These are phyloP conservation scores for Sugiyamaella chiloensis DNA, from an alignment of 805 yeast genomes.

Conservation along the genomic window DNA sequence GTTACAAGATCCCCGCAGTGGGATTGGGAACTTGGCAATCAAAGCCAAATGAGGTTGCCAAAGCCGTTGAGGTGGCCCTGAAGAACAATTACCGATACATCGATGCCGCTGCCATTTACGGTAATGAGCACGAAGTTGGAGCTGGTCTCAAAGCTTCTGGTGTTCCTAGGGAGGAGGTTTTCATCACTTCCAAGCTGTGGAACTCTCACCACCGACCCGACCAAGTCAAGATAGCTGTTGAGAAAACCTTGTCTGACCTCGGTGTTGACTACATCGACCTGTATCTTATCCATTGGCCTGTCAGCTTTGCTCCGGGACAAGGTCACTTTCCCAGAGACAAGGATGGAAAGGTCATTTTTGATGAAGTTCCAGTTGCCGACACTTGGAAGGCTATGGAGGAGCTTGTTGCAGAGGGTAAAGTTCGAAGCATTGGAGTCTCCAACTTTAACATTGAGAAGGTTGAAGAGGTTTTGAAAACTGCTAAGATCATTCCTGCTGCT, in stretches of 20 bases:
- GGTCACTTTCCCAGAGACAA: constrained; percentile 23
- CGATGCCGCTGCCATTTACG: constrained; percentile 57
- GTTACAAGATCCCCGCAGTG: constrained; percentile 49
- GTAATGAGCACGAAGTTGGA: constrained; percentile 53
- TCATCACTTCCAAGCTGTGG: constrained; percentile 41
- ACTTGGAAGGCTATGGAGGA: constrained; percentile 56
- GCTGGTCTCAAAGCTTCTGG: constrained; percentile 56
- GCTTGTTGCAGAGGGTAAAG: constrained; percentile 48
- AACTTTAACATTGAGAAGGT: constrained; percentile 62
- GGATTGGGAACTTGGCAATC: constrained; percentile 51
- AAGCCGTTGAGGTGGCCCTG: constrained; percentile 45
- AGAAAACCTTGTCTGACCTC: constrained; percentile 41
- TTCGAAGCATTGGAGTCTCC: constrained; percentile 73
- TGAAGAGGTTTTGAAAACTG: constrained; percentile 53
- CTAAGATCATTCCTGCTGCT: constrained; percentile 53
- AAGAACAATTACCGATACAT: constrained; percentile 57
- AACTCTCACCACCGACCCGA: constrained; percentile 36
- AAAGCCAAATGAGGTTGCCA: constrained; percentile 32
- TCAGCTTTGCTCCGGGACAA: constrained; percentile 26
- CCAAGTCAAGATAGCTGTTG: constrained; percentile 42
- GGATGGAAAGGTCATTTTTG: constrained; percentile 26
- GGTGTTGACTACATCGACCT: constrained; percentile 52
- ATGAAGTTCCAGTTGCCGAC: constrained; percentile 34
- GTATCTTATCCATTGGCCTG: constrained; percentile 54
- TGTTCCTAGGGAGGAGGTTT: constrained; percentile 46